Percentiles rank a stretch among this genome's conserved stretches.
These are phyloP conservation scores for Patellifolia procumbens DNA, from an alignment of 179 eudicot genomes.

Conservation along the genomic window DNA sequence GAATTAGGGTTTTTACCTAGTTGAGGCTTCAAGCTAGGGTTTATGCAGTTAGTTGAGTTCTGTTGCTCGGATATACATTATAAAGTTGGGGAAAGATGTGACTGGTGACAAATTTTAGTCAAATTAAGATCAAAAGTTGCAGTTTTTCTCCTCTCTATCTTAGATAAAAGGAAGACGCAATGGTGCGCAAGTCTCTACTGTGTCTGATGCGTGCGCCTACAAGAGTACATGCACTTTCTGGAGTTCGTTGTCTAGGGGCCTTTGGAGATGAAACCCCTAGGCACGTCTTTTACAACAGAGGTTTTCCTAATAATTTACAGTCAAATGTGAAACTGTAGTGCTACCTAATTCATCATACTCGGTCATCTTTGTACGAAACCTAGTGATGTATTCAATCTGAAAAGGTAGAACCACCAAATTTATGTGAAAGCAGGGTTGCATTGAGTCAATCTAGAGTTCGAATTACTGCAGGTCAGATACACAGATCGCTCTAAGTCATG, in stretches of 20 bases:
- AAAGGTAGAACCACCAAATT: not conserved
- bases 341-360: no score
- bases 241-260: not conserved
- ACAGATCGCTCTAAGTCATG: no score
- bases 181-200: not conserved
- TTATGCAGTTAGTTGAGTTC: not conserved
- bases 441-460: no score
- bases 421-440: no score
- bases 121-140: no score
- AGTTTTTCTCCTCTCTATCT: not conserved
- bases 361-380: no score
- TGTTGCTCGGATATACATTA: not conserved
- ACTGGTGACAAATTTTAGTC: not conserved
- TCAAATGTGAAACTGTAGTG: no score
- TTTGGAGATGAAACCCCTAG: not conserved
- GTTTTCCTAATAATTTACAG: not conserved
- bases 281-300: not conserved
- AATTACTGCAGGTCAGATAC: no score
- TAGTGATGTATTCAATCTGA: not conserved
- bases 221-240: no score
- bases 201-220: not conserved
- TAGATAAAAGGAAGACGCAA: not conserved
- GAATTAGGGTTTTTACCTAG: not conserved
- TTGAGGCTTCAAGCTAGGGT: not conserved
- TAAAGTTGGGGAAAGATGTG: no score